Percentiles rank a stretch among this genome's conserved stretches.
These are phyloP conservation scores for Heliosperma pusillum DNA, from an alignment of 148 eudicot genomes.

Conservation along the genomic window DNA sequence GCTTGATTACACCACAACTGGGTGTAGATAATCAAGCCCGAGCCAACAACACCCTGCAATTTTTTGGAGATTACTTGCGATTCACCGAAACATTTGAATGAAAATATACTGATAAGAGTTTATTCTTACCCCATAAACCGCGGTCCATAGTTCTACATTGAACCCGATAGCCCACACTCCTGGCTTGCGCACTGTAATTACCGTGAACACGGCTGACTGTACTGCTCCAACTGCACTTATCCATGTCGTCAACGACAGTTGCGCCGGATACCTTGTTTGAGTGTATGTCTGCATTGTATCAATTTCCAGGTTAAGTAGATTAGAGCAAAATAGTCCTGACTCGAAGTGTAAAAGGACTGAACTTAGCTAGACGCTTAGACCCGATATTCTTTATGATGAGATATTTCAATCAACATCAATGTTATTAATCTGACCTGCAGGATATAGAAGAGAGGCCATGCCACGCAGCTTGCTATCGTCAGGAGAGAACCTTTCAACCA, in stretches of 20 bases:
- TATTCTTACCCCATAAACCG: constrained; percentile 46
- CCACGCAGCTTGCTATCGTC: too few relatives aligned
- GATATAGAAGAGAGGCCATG: constrained; percentile 71
- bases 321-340: too few relatives aligned
- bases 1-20: too few relatives aligned
- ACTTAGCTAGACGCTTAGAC: too few relatives aligned
- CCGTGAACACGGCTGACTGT: constrained; percentile 63
- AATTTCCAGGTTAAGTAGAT: too few relatives aligned
- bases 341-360: too few relatives aligned
- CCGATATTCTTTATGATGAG: too few relatives aligned
- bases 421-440: constrained; percentile 45
- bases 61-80: background rate
- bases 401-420: too few relatives aligned
- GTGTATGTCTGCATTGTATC: constrained; percentile 48
- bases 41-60: background rate
- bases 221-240: constrained; percentile 68
- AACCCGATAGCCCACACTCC: constrained; percentile 63
- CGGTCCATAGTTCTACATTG: constrained; percentile 68
- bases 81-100: background rate
- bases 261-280: constrained; percentile 70
- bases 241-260: constrained; percentile 68
- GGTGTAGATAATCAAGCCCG: too few relatives aligned
- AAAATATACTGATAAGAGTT: background rate
- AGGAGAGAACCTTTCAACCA: constrained; percentile 65
- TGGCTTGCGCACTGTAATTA: constrained; percentile 36